These are phyloP conservation scores for Aspergillus haitiensis DNA, from an alignment of 495 filamentous ascomycete species.

Conservation along the genomic window DNA sequence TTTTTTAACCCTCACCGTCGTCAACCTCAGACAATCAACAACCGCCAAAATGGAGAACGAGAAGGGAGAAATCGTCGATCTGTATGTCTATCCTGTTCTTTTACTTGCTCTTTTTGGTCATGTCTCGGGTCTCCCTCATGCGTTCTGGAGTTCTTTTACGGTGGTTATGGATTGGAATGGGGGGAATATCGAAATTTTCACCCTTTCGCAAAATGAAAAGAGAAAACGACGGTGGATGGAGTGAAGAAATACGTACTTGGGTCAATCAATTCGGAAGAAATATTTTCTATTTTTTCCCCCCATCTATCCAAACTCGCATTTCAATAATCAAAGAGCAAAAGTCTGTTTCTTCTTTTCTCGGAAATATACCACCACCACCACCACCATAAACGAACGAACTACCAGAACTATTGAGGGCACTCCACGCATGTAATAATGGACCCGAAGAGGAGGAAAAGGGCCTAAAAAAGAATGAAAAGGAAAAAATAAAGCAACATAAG, in stretches of 20 bases:
- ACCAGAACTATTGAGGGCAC: not conserved
- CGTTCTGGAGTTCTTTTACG: too few species aligned
- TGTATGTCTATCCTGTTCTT: slow-evolving; percentile 59
- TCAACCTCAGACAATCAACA: slow-evolving; percentile 50
- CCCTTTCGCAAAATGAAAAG: too few species aligned
- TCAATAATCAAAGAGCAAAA: too few species aligned
- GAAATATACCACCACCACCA: too few species aligned
- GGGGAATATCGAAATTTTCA: too few species aligned
- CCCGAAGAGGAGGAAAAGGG: not conserved
- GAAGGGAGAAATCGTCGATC: slow-evolving; percentile 98
- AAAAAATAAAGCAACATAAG: not conserved
- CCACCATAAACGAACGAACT: not conserved
- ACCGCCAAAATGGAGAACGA: slow-evolving; percentile 88
- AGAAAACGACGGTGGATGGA: not conserved
- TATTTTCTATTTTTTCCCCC: not conserved
- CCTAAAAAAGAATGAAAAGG: not conserved
- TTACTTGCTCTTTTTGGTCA: slow-evolving; percentile 11
- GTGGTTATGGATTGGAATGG: too few species aligned
- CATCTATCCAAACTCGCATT: too few species aligned
- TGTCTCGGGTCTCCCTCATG: not conserved
- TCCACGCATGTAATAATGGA: not conserved
- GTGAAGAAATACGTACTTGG: not conserved
- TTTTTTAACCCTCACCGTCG: slow-evolving; percentile 44
- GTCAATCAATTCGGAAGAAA: not conserved
- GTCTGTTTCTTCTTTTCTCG: too few species aligned